Evolutionary conservation across 768 basidiomycete species (phyloP).

Genomic region (Termitomyces titanicus): DNA sequence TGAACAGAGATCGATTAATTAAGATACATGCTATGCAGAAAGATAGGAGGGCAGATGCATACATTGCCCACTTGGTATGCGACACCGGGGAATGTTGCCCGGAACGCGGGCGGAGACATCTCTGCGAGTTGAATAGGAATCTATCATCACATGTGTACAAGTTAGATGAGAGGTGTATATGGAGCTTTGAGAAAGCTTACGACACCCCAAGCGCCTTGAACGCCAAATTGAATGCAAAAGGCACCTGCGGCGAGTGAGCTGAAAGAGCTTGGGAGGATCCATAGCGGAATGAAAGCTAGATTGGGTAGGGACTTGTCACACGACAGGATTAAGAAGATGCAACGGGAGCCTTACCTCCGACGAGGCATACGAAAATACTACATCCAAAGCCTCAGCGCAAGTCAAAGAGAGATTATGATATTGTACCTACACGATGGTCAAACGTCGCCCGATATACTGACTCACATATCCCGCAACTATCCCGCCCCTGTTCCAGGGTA

Average conservation of each 20-base stretch:
- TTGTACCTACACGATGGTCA: conserved; percentile 19
- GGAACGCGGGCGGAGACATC: conserved; percentile 84
- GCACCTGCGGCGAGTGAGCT: conserved; percentile 73
- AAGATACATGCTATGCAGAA: background rate
- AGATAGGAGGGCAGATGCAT: conserved; percentile 20
- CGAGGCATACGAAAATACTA: conserved; percentile 51
- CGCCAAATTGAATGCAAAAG: conserved; percentile 83
- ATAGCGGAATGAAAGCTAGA: conserved; percentile 63
- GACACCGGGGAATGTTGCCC: conserved; percentile 84
- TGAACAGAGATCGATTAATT: conserved; percentile 11
- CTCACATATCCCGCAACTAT: conserved; percentile 16
- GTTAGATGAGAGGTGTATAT: conserved; percentile 28
- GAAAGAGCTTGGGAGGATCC: conserved; percentile 78
- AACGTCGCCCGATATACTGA: conserved; percentile 20
- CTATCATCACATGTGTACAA: conserved; percentile 33
- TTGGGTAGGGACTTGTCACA: background rate
- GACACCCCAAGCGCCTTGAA: conserved; percentile 90
- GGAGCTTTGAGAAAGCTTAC: conserved; percentile 42
- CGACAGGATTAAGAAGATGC: background rate
- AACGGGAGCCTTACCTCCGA: conserved; percentile 36
- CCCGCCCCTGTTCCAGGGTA: conserved; percentile 12
- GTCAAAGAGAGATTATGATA: background rate
- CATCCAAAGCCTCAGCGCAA: background rate
- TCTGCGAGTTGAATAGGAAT: conserved; percentile 79
- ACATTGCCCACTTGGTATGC: conserved; percentile 82